A percentile compares a stretch with the other conserved stretches of the same genome.
These are phyloP conservation scores for Breynia disticha DNA, from an alignment of 441 rosid species.

Conservation along the genomic window DNA sequence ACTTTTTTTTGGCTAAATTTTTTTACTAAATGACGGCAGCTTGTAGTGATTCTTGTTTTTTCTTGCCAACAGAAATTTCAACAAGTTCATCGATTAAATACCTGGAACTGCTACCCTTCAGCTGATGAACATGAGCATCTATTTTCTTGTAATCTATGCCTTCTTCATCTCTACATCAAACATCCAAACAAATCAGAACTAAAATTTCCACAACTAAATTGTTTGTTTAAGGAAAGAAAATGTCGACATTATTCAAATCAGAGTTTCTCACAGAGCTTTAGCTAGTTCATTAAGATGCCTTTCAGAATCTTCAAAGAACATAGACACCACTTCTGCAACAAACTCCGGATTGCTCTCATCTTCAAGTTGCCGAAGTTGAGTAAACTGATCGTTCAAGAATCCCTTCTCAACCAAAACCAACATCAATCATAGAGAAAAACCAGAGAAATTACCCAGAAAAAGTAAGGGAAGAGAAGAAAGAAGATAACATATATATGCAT, in stretches of 20 bases:
- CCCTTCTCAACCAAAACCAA: conserved; percentile 27
- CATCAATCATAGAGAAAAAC: conserved; percentile 9
- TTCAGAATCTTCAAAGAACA: conserved; percentile 56
- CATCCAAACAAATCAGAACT: conserved; percentile 1
- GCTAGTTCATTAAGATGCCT: conserved; percentile 52
- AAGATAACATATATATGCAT: neutral
- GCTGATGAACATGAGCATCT: conserved; percentile 59
- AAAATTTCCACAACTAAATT: neutral
- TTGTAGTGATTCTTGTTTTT: no score
- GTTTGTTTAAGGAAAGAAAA: neutral
- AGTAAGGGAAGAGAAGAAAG: neutral
- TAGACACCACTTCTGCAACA: conserved; percentile 56
- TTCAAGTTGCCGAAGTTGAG: conserved; percentile 51
- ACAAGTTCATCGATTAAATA: conserved; percentile 7
- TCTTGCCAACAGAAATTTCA: neutral
- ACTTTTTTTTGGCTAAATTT: neutral
- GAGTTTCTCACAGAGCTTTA: conserved; percentile 33
- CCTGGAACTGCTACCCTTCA: conserved; percentile 81
- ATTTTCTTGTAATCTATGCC: conserved; percentile 40
- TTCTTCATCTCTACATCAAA: conserved; percentile 30
- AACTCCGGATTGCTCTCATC: conserved; percentile 70
- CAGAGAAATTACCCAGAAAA: neutral
- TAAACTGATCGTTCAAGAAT: conserved; percentile 52
- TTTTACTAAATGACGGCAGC: neutral
- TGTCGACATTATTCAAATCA: neutral